Evolutionary conservation across 768 basidiomycete genomes (phyloP).

Genomic region (Pholiota microspora): DNA sequence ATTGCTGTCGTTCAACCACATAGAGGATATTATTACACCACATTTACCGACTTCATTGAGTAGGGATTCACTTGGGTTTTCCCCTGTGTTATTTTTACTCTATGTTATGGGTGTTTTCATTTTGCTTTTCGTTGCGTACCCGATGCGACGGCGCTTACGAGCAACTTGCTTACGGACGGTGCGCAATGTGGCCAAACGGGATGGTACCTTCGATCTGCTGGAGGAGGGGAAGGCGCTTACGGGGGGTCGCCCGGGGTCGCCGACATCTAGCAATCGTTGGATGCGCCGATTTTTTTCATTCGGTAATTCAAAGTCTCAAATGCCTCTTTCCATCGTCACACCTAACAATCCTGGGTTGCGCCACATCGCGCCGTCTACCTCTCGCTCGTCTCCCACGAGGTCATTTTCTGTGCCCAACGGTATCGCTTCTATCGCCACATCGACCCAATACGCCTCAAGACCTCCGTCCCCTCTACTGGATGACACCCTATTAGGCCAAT

Average conservation of each 20-base stretch:
- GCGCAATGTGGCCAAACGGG: constrained; percentile 33
- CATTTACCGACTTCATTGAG: constrained; percentile 65
- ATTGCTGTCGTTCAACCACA: constrained; percentile 52
- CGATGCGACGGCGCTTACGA: constrained; percentile 58
- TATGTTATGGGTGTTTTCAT: constrained; percentile 45
- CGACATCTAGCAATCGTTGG: constrained; percentile 30
- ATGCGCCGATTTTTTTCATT: constrained; percentile 31
- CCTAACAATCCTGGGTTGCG: constrained; percentile 26
- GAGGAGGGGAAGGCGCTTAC: constrained; percentile 46
- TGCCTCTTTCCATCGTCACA: constrained; percentile 23
- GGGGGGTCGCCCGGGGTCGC: constrained; percentile 30
- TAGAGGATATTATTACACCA: constrained; percentile 65
- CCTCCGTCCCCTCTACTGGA: constrained; percentile 49
- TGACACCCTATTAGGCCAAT: constrained; percentile 30
- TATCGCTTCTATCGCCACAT: constrained; percentile 27
- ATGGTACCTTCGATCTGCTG: constrained; percentile 34
- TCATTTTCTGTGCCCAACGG: constrained; percentile 33
- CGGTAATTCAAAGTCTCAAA: constrained; percentile 23
- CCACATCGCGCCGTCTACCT: constrained; percentile 22
- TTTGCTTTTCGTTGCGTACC: constrained; percentile 44
- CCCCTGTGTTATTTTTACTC: constrained; percentile 60
- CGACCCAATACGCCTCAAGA: constrained; percentile 41
- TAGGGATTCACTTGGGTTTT: constrained; percentile 69
- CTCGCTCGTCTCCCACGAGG: constrained; percentile 34
- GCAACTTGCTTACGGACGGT: constrained; percentile 43